Conservation (phyloP, 148 eudicot genomes). For the Nepenthes gracilis region DNA sequence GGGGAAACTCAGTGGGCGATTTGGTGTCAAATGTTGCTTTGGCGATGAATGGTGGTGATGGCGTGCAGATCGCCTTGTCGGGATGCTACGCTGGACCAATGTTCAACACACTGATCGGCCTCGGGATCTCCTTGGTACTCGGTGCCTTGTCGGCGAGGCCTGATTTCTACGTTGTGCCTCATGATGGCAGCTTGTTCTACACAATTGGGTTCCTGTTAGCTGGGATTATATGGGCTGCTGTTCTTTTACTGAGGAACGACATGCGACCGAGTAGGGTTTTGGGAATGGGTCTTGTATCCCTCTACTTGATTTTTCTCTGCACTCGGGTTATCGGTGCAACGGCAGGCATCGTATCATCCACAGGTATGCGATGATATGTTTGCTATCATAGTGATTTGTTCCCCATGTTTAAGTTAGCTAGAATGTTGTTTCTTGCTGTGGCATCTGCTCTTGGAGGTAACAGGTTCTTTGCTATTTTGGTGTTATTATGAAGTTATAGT, state of each 20-base stretch:
- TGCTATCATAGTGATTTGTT: too few species aligned
- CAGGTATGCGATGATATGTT: constrained; percentile 13
- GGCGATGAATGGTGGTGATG: constrained; percentile 81
- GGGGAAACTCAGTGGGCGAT: constrained; percentile 99
- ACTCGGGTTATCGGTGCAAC: constrained; percentile 32
- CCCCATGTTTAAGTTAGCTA: too few species aligned
- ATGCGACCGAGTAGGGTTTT: constrained; percentile 73
- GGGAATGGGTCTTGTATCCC: constrained; percentile 56
- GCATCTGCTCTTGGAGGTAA: too few species aligned
- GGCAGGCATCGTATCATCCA: constrained; percentile 20
- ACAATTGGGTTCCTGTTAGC: constrained; percentile 64
- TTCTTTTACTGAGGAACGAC: constrained; percentile 49
- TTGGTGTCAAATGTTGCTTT: constrained; percentile 71
- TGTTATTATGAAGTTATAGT: too few species aligned
- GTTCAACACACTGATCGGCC: constrained; percentile 87
- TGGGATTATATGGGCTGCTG: constrained; percentile 75
- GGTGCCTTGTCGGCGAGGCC: constrained; percentile 70
- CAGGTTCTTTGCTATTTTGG: too few species aligned
- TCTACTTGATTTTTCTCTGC: constrained; percentile 60
- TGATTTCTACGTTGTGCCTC: constrained; percentile 38
- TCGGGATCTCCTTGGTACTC: constrained; percentile 68
- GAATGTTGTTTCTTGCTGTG: too few species aligned
- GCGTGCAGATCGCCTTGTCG: constrained; percentile 85
- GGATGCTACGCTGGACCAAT: constrained; percentile 98
- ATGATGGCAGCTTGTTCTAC: constrained; percentile 59